These are phyloP conservation scores for Tricholoma hemisulphureum DNA, from an alignment of 768 basidiomycete genomes.

Conservation along the genomic window DNA sequence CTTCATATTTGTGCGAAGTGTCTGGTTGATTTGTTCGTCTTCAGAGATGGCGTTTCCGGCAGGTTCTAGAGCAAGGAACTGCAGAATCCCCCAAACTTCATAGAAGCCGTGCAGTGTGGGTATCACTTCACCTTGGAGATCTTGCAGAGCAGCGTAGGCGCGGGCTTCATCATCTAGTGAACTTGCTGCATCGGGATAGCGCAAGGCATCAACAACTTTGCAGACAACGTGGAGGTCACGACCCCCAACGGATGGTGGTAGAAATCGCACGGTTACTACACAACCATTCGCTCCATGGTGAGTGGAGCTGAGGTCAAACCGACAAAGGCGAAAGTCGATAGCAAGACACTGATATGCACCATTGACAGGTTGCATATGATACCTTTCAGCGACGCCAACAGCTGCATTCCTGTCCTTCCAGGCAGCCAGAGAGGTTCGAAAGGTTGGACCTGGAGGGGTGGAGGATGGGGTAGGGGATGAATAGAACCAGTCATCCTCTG, in stretches of 20 bases:
- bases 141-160: background rate
- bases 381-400: background rate
- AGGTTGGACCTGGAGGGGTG: background rate
- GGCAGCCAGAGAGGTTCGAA: background rate
- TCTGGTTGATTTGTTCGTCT: slow-evolving; percentile 4
- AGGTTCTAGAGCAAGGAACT: slow-evolving; percentile 15
- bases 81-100: slow-evolving; percentile 19
- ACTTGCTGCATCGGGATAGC: background rate
- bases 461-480: background rate
- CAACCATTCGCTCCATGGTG: background rate
- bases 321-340: slow-evolving; percentile 17
- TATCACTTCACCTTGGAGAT: slow-evolving; percentile 4
- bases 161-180: slow-evolving; percentile 10
- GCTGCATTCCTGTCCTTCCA: background rate
- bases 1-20: slow-evolving; percentile 16
- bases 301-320: slow-evolving; percentile 12
- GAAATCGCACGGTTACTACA: background rate
- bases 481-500: background rate
- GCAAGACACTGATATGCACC: slow-evolving; percentile 1
- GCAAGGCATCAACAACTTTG: background rate
- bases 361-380: background rate
- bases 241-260: background rate
- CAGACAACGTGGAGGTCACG: background rate
- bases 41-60: background rate
- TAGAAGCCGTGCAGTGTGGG: slow-evolving; percentile 18